Conservation (phyloP, 2,329 filamentous ascomycete genomes). For the Sphaerulina musiva region DNA sequence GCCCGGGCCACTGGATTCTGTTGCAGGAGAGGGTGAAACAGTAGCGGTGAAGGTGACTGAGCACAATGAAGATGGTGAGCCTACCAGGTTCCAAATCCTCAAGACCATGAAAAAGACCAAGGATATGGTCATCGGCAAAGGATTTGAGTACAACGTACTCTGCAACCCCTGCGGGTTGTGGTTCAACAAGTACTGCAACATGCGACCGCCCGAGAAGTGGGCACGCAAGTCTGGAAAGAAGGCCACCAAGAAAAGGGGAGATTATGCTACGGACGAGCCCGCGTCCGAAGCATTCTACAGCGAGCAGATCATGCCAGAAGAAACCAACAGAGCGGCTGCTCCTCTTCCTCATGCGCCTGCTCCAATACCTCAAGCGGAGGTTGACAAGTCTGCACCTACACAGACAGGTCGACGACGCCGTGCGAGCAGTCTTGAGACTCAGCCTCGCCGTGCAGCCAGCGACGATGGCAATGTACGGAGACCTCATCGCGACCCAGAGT, state of each 20-base stretch:
- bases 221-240: conserved; percentile 38
- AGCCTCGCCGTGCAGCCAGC: conserved; percentile 18
- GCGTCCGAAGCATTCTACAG: conserved; percentile 31
- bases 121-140: conserved; percentile 26
- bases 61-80: conserved; percentile 55
- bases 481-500: conserved; percentile 32
- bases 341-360: conserved; percentile 5
- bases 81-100: conserved; percentile 64
- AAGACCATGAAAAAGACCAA: conserved; percentile 65
- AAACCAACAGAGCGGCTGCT: conserved; percentile 6
- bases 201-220: conserved; percentile 81
- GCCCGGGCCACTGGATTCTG: conserved; percentile 64
- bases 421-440: conserved; percentile 44
- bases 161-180: conserved; percentile 97
- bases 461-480: conserved; percentile 29
- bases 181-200: conserved; percentile 79
- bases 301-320: conserved; percentile 26
- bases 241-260: conserved; percentile 27
- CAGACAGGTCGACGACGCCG: conserved; percentile 29
- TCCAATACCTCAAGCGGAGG: neutral
- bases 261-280: conserved; percentile 29
- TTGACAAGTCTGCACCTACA: neutral
- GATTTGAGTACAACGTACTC: conserved; percentile 66
- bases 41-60: conserved; percentile 66
- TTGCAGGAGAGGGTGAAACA: conserved; percentile 64